Evolutionary conservation across 257 asterid species (phyloP), one percentile per base, ranked within the genome.

Genomic region (Leonotis leonurus): DNA sequence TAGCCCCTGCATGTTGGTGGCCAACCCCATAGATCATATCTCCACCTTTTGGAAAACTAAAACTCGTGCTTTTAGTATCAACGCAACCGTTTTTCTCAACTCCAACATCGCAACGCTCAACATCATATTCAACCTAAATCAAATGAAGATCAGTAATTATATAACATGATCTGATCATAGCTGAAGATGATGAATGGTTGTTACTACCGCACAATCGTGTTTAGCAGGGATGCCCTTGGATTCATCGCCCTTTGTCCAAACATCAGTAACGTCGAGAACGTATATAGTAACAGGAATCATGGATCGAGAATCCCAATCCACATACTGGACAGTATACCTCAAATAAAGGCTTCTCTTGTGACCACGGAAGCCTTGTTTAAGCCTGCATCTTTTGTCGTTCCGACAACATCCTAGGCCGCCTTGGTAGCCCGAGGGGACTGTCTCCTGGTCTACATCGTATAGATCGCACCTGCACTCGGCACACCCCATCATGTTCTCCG

Each of bases 1-100:
- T 58, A 26, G 86, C 95, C 24, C 87, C 94, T 0, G 83, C 60
- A 66, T 89, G 94, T 54, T 83, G 94, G 77, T 89, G 97, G 32
- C 85, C 90, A 39, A 77, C 90, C 25, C 87, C 94, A 33, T 86
- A 86, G 40, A 89, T 67, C 37, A 89, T 64, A 65, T 89, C 74
- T 33, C 97, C 97, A 2, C 89, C 82, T 10, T 43, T 57, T 4
- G 89, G 86, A 36, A 82, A 60, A 66, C 68, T 49, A 45, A 82
- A 11, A 8, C 72, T 67, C 16, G 73, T 30, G 1, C 69, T 70
- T 56, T 56, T 79, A 3, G 78, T 73, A 40, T 80, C 73, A 60
- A 27, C 41, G 75, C 94, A 82, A 3, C 64, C 68, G 33, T 57
- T 61, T 27, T 67, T 74, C 32, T 77, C 73, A 25, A 7, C 57